Conservation (phyloP, 768 basidiomycete genomes). For the Trametes cingulata region DNA sequence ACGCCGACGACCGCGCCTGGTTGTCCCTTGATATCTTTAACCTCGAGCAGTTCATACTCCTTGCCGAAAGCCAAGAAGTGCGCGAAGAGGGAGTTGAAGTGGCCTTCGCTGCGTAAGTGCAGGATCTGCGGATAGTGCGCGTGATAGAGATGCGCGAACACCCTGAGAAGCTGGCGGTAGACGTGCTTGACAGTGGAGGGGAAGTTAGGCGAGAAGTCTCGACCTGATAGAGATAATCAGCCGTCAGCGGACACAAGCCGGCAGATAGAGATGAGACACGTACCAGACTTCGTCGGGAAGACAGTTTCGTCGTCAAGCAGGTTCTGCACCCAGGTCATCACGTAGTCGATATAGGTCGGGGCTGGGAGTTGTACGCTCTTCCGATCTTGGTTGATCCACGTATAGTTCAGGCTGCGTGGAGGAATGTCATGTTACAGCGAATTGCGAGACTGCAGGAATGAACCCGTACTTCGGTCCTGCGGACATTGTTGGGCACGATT, state of each 20-base stretch:
- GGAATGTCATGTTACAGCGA: neutral
- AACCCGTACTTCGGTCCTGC: conserved; percentile 76
- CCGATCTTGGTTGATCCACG: conserved; percentile 91
- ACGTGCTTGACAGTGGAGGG: conserved; percentile 90
- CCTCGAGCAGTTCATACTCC: conserved; percentile 89
- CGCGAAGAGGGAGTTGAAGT: conserved; percentile 96
- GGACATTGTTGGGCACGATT: conserved; percentile 90
- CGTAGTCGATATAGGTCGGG: conserved; percentile 96
- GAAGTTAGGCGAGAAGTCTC: conserved; percentile 85
- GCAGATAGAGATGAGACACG: conserved; percentile 26
- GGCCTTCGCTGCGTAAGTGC: conserved; percentile 90
- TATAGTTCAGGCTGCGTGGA: conserved; percentile 75
- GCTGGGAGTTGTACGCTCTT: conserved; percentile 87
- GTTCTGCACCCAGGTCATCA: conserved; percentile 96
- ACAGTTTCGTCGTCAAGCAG: conserved; percentile 91
- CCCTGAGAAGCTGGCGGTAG: conserved; percentile 93
- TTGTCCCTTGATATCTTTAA: conserved; percentile 82
- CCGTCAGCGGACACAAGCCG: neutral
- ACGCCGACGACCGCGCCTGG: conserved; percentile 63
- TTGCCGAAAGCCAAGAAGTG: conserved; percentile 96
- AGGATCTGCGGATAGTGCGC: conserved; percentile 91
- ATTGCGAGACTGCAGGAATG: neutral
- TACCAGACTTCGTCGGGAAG: conserved; percentile 96
- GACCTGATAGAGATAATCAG: conserved; percentile 50
- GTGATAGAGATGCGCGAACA: conserved; percentile 97